Evolutionary conservation across 805 yeast species (phyloP).

Genomic region (Millerozyma acaciae): DNA sequence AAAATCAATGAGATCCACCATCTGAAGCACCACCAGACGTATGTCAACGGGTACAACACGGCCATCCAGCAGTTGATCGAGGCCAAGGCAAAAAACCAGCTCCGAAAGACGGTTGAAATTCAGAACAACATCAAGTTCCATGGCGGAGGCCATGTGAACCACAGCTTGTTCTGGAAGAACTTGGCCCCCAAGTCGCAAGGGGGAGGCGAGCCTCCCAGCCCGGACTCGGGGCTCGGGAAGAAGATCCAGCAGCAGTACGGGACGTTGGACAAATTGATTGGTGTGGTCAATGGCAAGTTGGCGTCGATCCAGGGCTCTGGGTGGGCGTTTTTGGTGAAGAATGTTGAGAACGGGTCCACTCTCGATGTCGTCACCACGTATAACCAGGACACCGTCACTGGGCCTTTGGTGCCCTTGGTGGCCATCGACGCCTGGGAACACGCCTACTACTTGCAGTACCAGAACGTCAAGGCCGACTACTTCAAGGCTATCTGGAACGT

Average conservation of each 20-base stretch:
- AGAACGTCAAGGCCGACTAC: constrained; percentile 47
- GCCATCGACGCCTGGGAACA: constrained; percentile 56
- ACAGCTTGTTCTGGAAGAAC: constrained; percentile 47
- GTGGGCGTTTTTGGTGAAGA: constrained; percentile 50
- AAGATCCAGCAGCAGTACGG: constrained; percentile 41
- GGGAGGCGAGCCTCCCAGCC: constrained; percentile 57
- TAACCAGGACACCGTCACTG: constrained; percentile 48
- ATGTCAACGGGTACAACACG: constrained; percentile 44
- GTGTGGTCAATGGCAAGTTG: constrained; percentile 38
- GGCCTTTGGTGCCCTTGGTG: constrained; percentile 41
- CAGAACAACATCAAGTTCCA: constrained; percentile 46
- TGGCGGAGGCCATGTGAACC: constrained; percentile 51
- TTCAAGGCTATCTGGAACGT: constrained; percentile 50
- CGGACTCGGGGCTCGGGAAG: constrained; percentile 39
- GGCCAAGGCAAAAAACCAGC: constrained; percentile 35
- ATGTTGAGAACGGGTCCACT: constrained; percentile 38
- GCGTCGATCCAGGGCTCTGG: constrained; percentile 52
- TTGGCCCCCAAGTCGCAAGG: constrained; percentile 42
- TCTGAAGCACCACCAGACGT: constrained; percentile 49
- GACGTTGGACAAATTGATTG: constrained; percentile 40
- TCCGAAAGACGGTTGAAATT: constrained; percentile 37
- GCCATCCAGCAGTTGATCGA: constrained; percentile 39
- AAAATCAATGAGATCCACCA: constrained; percentile 47
- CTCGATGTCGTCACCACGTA: constrained; percentile 44
- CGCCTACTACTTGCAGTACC: constrained; percentile 51